A percentile compares a stretch with the other conserved stretches of the same genome.
These are phyloP conservation scores for Coniochaeta sp. DNA, from an alignment of 2,329 filamentous ascomycete species.

Conservation along the genomic window DNA sequence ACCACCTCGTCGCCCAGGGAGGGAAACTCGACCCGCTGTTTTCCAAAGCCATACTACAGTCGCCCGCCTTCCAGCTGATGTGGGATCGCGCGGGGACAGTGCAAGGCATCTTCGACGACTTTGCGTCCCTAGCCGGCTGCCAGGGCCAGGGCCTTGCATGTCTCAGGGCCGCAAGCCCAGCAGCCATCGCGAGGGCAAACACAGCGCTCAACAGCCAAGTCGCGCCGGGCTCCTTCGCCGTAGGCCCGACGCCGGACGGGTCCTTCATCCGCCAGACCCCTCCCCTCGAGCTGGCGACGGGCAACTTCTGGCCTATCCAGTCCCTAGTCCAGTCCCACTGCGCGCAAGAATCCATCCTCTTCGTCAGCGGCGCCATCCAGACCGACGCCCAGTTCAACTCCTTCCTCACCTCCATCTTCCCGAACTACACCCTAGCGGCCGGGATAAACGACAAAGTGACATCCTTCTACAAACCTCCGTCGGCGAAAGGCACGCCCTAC, in stretches of 20 bases:
- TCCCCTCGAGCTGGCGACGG: constrained; percentile 18
- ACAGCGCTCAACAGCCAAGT: constrained; percentile 16
- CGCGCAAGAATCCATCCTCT: constrained; percentile 19
- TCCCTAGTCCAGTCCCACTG: constrained; percentile 22
- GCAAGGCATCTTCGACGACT: constrained; percentile 21
- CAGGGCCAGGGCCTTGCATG: constrained; percentile 17
- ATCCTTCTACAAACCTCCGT: constrained; percentile 20
- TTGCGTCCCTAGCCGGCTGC: constrained; percentile 23
- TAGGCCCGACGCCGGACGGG: constrained; percentile 23
- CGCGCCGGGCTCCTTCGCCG: constrained; percentile 19
- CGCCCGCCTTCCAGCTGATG: constrained; percentile 25
- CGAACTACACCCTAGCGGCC: constrained; percentile 19
- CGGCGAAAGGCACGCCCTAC: constrained; percentile 12
- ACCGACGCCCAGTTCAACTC: constrained; percentile 23
- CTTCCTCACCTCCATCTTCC: constrained; percentile 22
- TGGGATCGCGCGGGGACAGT: constrained; percentile 22
- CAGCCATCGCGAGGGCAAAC: constrained; percentile 18
- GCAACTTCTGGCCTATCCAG: constrained; percentile 19
- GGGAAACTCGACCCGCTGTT: constrained; percentile 36
- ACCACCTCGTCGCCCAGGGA: constrained; percentile 37
- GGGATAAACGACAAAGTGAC: constrained; percentile 18
- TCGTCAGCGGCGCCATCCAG: constrained; percentile 18
- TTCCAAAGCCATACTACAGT: constrained; percentile 22
- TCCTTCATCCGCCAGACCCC: constrained; percentile 22
- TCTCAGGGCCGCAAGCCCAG: constrained; percentile 16